These are phyloP conservation scores for Berberis thunbergii DNA, from an alignment of 164 flowering plant genomes.

Conservation along the genomic window DNA sequence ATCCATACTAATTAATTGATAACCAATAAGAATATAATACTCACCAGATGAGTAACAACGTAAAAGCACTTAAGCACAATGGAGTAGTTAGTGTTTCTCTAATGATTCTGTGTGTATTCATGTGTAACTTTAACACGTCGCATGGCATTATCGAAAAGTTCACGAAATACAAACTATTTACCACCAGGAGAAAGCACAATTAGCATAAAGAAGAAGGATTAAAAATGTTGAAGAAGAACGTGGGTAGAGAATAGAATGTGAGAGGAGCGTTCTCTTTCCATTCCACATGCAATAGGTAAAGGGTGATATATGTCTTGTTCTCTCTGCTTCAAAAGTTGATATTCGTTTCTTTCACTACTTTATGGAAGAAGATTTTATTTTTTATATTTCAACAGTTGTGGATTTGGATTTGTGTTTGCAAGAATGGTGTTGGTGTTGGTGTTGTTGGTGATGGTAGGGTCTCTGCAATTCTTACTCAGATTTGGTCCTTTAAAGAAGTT, in stretches of 20 bases:
- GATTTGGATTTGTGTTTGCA: too few species aligned
- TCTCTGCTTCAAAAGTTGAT: conserved; percentile 45
- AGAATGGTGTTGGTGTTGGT: neutral
- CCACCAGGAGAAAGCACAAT: neutral
- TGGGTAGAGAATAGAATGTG: conserved; percentile 10
- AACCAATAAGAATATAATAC: too few species aligned
- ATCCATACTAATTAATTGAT: too few species aligned
- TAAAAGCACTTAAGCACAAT: too few species aligned
- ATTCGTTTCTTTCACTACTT: conserved; percentile 40
- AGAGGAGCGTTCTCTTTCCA: conserved; percentile 14
- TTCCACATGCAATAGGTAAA: conserved; percentile 38
- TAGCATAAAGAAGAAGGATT: neutral
- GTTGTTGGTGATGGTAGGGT: conserved; percentile 12
- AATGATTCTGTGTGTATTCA: too few species aligned
- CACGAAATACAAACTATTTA: neutral
- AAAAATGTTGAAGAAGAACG: neutral
- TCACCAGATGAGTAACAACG: too few species aligned
- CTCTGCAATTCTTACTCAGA: conserved; percentile 21
- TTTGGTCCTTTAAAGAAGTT: conserved; percentile 67
- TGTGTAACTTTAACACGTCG: too few species aligned
- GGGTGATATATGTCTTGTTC: conserved; percentile 31
- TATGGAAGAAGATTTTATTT: conserved; percentile 39
- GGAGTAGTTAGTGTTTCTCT: too few species aligned
- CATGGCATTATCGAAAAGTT: neutral
- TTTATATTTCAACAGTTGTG: conserved; percentile 12